Evolutionary conservation across 805 yeast species (phyloP).

Genomic region (Ogataea polymorpha): DNA sequence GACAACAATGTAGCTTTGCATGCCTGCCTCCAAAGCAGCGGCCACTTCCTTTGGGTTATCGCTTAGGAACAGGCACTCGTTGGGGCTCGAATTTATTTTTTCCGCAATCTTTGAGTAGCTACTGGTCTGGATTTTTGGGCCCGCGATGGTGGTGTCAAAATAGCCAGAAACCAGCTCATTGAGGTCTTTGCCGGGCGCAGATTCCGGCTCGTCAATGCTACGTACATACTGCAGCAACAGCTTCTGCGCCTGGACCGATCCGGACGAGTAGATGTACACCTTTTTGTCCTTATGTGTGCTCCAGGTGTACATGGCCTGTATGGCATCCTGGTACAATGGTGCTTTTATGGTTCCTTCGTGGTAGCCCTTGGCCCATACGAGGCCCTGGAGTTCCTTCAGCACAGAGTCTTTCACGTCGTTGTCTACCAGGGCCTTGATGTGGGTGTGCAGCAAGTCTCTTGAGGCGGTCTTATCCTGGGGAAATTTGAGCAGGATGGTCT

Average conservation of each 20-base stretch:
- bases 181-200: constrained; percentile 41
- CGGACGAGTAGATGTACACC: constrained; percentile 82
- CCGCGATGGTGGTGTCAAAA: constrained; percentile 83
- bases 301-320: constrained; percentile 50
- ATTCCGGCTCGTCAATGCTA: constrained; percentile 24
- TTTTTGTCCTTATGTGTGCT: constrained; percentile 21
- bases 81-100: constrained; percentile 14
- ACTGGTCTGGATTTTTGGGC: constrained; percentile 54
- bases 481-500: constrained; percentile 40
- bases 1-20: constrained; percentile 54
- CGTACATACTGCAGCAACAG: constrained; percentile 66
- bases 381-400: constrained; percentile 78
- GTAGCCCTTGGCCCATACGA: constrained; percentile 80
- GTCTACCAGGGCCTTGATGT: constrained; percentile 56
- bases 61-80: constrained; percentile 56
- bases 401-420: constrained; percentile 74
- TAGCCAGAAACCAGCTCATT: constrained; percentile 58
- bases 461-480: constrained; percentile 36
- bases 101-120: constrained; percentile 61
- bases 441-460: constrained; percentile 34
- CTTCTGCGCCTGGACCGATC: constrained; percentile 84
- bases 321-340: constrained; percentile 74
- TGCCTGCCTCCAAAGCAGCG: constrained; percentile 69
- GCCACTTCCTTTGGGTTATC: constrained; percentile 76
- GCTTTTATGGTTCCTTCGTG: constrained; percentile 71